Evolutionary conservation across 441 rosid genomes (phyloP), one percentile per base, ranked within the genome.

Genomic region (California macrophylla): DNA sequence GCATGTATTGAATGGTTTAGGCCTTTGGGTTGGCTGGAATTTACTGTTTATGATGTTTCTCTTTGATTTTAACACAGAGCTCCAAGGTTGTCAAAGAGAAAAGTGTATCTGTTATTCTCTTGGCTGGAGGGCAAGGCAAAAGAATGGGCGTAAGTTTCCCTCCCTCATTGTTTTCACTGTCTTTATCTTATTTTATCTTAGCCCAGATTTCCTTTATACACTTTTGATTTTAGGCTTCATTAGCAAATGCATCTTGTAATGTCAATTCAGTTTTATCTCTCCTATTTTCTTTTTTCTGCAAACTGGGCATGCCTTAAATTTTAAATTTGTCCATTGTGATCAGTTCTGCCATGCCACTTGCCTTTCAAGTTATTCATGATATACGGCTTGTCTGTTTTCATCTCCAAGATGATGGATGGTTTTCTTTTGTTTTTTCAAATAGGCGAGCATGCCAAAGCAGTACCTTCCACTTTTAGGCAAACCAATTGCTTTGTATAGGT

Each of bases 401-500:
- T 74, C 72, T 75, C 75, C 75, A 75, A 65, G 76, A 72, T 84
- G 79, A 84, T 72, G 7, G 7, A 2, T 54, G 21, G 24, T 23
- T 56, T 7, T 56, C 63, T 56, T 56, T 21, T 20, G n/a, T 82
- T 82, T 81, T 74, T 83, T 75, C 52, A 71, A 77, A 78, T 71
- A 93, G 98, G 92, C 91, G 61, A 86, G 71, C 85, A 93, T 93
- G 82, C 98, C 98, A 69, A 93, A 93, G 87, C 98, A 93, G 78
- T 93, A 93, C 76, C 93, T 93, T 69, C 97, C 97, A 4, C 94
- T 93, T 66, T 34, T 91, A 26, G 97, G 90, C 75, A 96, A 86
- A 71, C 94, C 97, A 10, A 91, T 93, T 81, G 98, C 98, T 66
- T 76, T 93, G 76, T 85, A 91, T 78, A 93, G 97, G 98, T 93